phyloP scores from a whole-genome alignment of 345 rosid species.

The Camelina neglecta region DNA sequence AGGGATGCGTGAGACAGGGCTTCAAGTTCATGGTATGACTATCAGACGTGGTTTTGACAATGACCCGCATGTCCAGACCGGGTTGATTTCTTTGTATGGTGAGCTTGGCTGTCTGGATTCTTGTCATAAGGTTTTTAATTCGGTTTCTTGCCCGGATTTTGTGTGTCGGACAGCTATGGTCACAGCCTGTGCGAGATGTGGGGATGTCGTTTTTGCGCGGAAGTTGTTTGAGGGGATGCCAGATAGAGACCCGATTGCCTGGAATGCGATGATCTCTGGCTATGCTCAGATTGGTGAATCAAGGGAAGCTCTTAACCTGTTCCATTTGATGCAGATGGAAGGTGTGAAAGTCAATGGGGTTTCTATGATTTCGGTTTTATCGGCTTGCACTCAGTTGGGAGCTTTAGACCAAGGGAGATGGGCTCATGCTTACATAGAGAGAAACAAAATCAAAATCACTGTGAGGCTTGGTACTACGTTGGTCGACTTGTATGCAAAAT shows the following conservation, averaged over 20 bases:
- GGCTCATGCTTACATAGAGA: constrained; percentile 63
- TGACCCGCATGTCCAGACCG: constrained; percentile 65
- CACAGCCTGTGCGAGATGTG: constrained; percentile 66
- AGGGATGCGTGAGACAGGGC: constrained; percentile 43
- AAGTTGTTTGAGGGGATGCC: constrained; percentile 66
- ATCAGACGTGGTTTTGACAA: constrained; percentile 59
- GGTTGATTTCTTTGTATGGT: constrained; percentile 59
- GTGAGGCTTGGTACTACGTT: constrained; percentile 62
- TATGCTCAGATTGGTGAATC: constrained; percentile 58
- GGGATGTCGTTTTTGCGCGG: constrained; percentile 52
- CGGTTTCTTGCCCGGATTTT: constrained; percentile 54
- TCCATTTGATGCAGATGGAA: constrained; percentile 65
- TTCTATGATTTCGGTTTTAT: constrained; percentile 61
- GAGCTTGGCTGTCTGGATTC: constrained; percentile 54
- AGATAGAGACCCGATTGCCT: constrained; percentile 54
- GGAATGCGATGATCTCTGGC: constrained; percentile 72
- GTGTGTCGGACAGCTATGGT: constrained; percentile 69
- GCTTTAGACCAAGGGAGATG: constrained; percentile 70
- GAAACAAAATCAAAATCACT: constrained; percentile 52
- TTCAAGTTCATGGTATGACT: constrained; percentile 49
- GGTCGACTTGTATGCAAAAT: constrained; percentile 68
- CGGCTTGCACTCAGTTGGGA: constrained; percentile 66
- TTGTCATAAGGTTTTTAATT: constrained; percentile 51
- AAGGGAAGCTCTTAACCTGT: constrained; percentile 54
- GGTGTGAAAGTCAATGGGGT: constrained; percentile 61